Evolutionary conservation across 805 yeast species (phyloP).

Genomic region (Maudiozyma saulgeensis): DNA sequence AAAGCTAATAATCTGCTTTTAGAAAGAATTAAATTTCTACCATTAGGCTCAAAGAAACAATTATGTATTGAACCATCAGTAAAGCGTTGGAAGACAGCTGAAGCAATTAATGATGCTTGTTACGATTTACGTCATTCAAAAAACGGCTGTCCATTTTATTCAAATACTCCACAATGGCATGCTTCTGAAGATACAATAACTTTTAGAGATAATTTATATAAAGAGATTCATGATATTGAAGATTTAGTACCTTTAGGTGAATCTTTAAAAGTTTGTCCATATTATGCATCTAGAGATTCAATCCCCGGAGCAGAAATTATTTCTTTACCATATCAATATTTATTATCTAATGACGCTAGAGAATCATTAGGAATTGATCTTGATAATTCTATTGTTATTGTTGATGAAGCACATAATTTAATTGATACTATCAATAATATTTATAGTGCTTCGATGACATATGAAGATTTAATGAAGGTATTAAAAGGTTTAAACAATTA

Average conservation of each 20-base stretch:
- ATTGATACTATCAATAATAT: slow-evolving; percentile 66
- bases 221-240: slow-evolving; percentile 66
- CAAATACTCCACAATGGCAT: slow-evolving; percentile 34
- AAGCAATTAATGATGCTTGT: slow-evolving; percentile 72
- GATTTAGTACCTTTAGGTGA: slow-evolving; percentile 58
- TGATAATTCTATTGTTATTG: slow-evolving; percentile 56
- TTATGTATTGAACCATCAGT: slow-evolving; percentile 68
- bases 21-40: slow-evolving; percentile 57
- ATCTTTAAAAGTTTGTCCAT: slow-evolving; percentile 59
- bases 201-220: slow-evolving; percentile 47
- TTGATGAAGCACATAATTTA: slow-evolving; percentile 90
- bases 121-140: slow-evolving; percentile 49
- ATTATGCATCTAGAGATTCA: slow-evolving; percentile 60
- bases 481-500: slow-evolving; percentile 45
- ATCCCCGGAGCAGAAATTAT: slow-evolving; percentile 59
- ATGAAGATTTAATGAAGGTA: slow-evolving; percentile 38
- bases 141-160: slow-evolving; percentile 19
- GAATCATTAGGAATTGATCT: slow-evolving; percentile 49
- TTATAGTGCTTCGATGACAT: slow-evolving; percentile 51
- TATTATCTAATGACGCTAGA: slow-evolving; percentile 54
- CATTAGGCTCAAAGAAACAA: slow-evolving; percentile 79
- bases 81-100: slow-evolving; percentile 35
- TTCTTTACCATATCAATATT: slow-evolving; percentile 76
- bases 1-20: slow-evolving; percentile 8
- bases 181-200: slow-evolving; percentile 31